Base-by-base conservation (phyloP, 1,284 basidiomycete species). In the Ceratobasidium sp. region DNA sequence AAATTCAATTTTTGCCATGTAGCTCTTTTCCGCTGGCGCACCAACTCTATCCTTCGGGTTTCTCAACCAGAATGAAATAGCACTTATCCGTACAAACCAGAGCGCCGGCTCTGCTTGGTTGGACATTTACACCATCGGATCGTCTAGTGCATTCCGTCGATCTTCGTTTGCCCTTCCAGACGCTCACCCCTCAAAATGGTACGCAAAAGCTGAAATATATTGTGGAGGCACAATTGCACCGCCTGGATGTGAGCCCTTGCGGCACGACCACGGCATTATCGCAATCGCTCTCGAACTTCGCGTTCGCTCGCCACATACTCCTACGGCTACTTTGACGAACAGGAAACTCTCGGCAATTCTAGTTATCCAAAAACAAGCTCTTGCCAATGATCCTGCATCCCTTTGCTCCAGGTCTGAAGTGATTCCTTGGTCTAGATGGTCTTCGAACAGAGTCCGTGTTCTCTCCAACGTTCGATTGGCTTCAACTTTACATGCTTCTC, bases 141-240 rank as follows among this genome's bases (percentile, higher is more conserved):
- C 26, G 3, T 44, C 26, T n/a, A 12, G n/a, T 3, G 44, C 57
- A 46, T 20, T 26, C 9, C 23, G 61, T 12, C 56, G 26, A 17
- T 73, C 70, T 6, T 73, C 57, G 20, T 26, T 73, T 12, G 40
- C 59, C 20, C 70, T 73, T 20, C 70, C 70, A 13, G 70, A 73
- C 42, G 28, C 70, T 15, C 70, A 73, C 50, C 70, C 70, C 13
- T 50, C 20, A 3, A 73, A 73, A 38, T 73, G 70, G 70, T 73
- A 73, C 44, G 26, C 70, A 20, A 73, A 73, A 44, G 70, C 59
- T 2, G 42, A 48, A 1, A 73, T 73, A 2, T 48, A 61, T 57
- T 42, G 40, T 9, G 56, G 44, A 9, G 26, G 33, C 15, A 52
- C 20, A 6, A 15, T 20, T 10, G 20, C 40, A 6, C n/a, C 42